Evolutionary conservation across 208 protist genomes (phyloP).

Genomic region (Trypanosoma scelopori): DNA sequence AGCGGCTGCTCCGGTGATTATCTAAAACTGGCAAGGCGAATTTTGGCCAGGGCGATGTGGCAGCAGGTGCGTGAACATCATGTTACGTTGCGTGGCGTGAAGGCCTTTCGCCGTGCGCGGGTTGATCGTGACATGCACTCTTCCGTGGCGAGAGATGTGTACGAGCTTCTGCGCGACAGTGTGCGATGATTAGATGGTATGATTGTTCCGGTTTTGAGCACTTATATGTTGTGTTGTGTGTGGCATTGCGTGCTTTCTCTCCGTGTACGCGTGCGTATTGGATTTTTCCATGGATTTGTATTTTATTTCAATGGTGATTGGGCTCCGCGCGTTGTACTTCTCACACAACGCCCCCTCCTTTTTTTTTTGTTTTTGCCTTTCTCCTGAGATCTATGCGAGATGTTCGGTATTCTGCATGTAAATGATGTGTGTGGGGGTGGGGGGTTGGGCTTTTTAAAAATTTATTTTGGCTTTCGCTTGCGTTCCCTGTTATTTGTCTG

Average conservation of each 20-base stretch:
- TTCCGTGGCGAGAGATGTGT: constrained; percentile 12
- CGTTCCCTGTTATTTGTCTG: too few species aligned
- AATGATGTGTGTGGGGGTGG: too few species aligned
- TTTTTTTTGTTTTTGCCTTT: too few species aligned
- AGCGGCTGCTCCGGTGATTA: constrained; percentile 40
- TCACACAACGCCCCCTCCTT: too few species aligned
- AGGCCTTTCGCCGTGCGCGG: constrained; percentile 56
- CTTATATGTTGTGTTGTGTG: not conserved
- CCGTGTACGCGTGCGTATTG: too few species aligned
- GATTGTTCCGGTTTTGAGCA: not conserved
- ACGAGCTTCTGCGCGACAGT: constrained; percentile 4
- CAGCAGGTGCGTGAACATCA: constrained; percentile 62
- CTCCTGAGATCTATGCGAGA: too few species aligned
- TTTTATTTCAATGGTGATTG: too few species aligned
- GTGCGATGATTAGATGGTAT: not conserved
- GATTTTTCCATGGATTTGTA: too few species aligned
- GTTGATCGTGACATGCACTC: constrained; percentile 28
- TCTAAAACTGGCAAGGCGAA: constrained; percentile 39
- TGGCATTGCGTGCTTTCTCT: not conserved
- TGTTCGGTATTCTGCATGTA: too few species aligned
- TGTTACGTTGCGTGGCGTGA: constrained; percentile 49
- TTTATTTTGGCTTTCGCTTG: too few species aligned
- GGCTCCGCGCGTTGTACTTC: too few species aligned
- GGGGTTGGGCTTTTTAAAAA: too few species aligned
- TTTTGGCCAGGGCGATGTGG: constrained; percentile 65